These are phyloP conservation scores for Debaryomyces fabryi DNA, from an alignment of 1,139 yeast species.

Conservation along the genomic window DNA sequence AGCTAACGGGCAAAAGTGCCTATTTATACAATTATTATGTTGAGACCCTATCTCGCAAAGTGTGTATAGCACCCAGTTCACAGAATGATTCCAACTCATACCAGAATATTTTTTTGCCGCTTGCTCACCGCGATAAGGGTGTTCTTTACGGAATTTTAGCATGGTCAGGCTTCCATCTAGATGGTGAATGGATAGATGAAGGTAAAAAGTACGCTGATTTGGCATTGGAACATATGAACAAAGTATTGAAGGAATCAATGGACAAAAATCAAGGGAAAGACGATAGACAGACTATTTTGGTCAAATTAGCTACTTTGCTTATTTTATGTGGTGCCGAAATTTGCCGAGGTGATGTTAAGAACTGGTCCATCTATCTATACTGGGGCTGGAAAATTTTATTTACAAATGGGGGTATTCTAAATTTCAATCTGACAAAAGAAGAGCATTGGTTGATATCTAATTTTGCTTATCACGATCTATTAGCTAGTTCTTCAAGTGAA, in stretches of 20 bases:
- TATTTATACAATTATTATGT: constrained; percentile 67
- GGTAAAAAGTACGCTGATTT: constrained; percentile 49
- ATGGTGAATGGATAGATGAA: constrained; percentile 45
- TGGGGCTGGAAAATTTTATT: constrained; percentile 63
- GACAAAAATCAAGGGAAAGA: constrained; percentile 6
- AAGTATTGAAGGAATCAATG: constrained; percentile 14
- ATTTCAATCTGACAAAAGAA: constrained; percentile 54
- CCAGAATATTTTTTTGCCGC: constrained; percentile 72
- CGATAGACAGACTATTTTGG: constrained; percentile 26
- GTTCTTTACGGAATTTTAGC: constrained; percentile 72
- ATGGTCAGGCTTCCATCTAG: constrained; percentile 75
- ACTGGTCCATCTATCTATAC: constrained; percentile 64
- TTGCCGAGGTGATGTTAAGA: constrained; percentile 72
- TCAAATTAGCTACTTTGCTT: constrained; percentile 64
- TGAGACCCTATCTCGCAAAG: constrained; percentile 56
- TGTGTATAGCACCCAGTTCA: constrained; percentile 64
- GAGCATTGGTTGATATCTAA: constrained; percentile 78
- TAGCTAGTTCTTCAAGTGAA: constrained; percentile 61
- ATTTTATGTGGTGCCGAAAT: constrained; percentile 74
- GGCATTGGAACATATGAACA: constrained; percentile 49
- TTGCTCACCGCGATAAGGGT: constrained; percentile 71
- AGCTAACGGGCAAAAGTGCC: constrained; percentile 21
- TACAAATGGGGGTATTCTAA: constrained; percentile 61
- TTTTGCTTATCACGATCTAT: constrained; percentile 79
- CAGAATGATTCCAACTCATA: constrained; percentile 63